Evolutionary conservation across 2,329 filamentous ascomycete species (phyloP).

Genomic region (Fusarium sp.): DNA sequence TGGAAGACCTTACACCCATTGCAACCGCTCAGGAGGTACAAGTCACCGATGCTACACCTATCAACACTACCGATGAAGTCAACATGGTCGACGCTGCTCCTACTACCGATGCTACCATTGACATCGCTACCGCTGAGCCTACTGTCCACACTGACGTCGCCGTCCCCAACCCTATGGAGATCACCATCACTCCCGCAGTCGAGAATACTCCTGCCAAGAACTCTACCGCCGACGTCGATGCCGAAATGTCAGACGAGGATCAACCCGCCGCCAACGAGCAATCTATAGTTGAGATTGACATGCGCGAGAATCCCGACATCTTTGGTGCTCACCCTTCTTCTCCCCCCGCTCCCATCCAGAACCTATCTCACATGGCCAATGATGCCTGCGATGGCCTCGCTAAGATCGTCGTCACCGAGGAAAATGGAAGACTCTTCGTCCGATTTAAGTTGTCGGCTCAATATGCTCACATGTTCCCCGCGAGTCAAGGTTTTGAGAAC

Average conservation of each 20-base stretch:
- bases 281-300: slow-evolving; percentile 50
- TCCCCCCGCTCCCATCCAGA: slow-evolving; percentile 35
- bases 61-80: neutral
- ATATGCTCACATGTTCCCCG: slow-evolving; percentile 48
- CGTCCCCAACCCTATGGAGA: neutral
- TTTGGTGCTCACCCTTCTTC: slow-evolving; percentile 43
- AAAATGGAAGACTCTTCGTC: slow-evolving; percentile 49
- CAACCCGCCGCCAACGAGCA: slow-evolving; percentile 22
- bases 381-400: slow-evolving; percentile 45
- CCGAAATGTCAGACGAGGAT: neutral
- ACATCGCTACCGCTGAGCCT: neutral
- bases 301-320: slow-evolving; percentile 52
- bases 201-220: neutral
- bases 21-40: neutral
- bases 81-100: neutral
- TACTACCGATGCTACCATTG: neutral
- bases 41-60: neutral
- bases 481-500: slow-evolving; percentile 46
- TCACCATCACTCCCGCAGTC: neutral
- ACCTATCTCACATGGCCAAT: slow-evolving; percentile 45
- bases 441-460: slow-evolving; percentile 53
- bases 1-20: neutral
- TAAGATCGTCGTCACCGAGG: slow-evolving; percentile 46
- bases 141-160: neutral
- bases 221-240: neutral